Base-by-base conservation (phyloP, 257 asterid species). In the Plantago ovata region DNA sequence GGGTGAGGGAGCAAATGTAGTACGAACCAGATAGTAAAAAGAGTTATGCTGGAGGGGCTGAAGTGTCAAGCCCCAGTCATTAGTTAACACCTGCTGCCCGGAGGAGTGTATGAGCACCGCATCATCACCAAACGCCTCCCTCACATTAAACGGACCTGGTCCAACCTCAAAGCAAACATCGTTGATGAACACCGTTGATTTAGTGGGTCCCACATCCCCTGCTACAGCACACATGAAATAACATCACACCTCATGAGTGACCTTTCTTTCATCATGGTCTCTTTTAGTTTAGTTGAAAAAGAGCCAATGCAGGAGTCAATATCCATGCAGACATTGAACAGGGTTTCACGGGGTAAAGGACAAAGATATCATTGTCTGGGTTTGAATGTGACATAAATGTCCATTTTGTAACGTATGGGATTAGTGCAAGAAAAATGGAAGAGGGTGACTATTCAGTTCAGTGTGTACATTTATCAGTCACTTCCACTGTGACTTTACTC, bases 81-180 rank as follows among this genome's bases (percentile, higher is more conserved):
- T 73, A 64, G 86, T 84, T 49, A 80, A 46, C 44, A 92, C 93
- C 3, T 94, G 86, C 49, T 81, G 94, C 23, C 96, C 98, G 39
- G 95, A 56, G 0, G 95, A 72, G 38, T 89, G 81, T n/a, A 93
- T 38, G 16, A 93, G 85, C 56, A 84, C 69, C 0, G 92, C 96
- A 53, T 82, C 97, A 10, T 86, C 89, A 0, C 98, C 97, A 16
- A 93, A 93, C 22, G 89, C 87, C 56, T 84, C 96, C 48, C 83
- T 71, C 53, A 93, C 94, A 38, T 78, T 82, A 54, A 93, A 80
- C 24, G 86, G 86, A 22, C 81, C 88, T 11, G 15, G 32, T 15
- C 86, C 82, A 57, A 89, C 94, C 80, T 93, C 97, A 28, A 93
- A 81, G 63, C 92, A 87, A 40, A 89, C 91, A 23, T 89, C 99